Percentiles rank a stretch among this genome's conserved stretches.
These are phyloP conservation scores for Iris macrosiphon DNA, from an alignment of 106 monocot genomes.

Conservation along the genomic window DNA sequence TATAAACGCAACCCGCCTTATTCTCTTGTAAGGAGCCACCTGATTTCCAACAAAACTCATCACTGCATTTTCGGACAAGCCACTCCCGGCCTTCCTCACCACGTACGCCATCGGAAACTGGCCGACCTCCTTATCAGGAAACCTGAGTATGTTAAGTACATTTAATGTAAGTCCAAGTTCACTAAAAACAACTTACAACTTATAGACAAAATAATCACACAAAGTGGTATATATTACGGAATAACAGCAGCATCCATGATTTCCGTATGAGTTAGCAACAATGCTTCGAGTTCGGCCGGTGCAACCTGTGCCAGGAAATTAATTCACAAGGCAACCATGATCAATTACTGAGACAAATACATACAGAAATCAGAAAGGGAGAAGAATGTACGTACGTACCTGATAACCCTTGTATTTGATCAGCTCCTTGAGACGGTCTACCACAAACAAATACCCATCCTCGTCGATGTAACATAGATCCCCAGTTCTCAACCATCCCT, in stretches of 20 bases:
- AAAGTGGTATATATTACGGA: too few relatives aligned
- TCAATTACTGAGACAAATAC: too few relatives aligned
- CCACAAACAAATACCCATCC: slow-evolving; percentile 61
- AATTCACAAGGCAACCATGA: too few relatives aligned
- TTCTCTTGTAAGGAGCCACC: slow-evolving; percentile 91
- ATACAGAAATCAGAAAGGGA: too few relatives aligned
- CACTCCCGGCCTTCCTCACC: slow-evolving; percentile 52
- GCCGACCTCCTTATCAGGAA: slow-evolving; percentile 67
- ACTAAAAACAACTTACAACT: too few relatives aligned
- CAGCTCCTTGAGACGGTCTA: slow-evolving; percentile 65
- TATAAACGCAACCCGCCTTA: slow-evolving; percentile 71
- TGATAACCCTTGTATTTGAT: slow-evolving; percentile 85
- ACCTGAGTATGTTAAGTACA: slow-evolving; percentile 31
- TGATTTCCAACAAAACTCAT: slow-evolving; percentile 72
- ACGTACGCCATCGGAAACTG: slow-evolving; percentile 88
- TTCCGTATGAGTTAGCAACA: slow-evolving; percentile 58
- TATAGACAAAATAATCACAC: too few relatives aligned
- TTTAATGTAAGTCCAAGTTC: too few relatives aligned
- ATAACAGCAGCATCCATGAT: slow-evolving; percentile 76
- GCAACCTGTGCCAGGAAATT: slow-evolving; percentile 47
- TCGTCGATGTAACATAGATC: slow-evolving; percentile 76
- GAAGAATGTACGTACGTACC: too few relatives aligned
- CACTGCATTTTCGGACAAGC: slow-evolving; percentile 30
- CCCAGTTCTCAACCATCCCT: slow-evolving; percentile 65
- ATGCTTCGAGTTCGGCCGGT: slow-evolving; percentile 79